Base-by-base conservation (phyloP, 2,329 filamentous ascomycete genomes). In the Botrytis tulipae region DNA sequence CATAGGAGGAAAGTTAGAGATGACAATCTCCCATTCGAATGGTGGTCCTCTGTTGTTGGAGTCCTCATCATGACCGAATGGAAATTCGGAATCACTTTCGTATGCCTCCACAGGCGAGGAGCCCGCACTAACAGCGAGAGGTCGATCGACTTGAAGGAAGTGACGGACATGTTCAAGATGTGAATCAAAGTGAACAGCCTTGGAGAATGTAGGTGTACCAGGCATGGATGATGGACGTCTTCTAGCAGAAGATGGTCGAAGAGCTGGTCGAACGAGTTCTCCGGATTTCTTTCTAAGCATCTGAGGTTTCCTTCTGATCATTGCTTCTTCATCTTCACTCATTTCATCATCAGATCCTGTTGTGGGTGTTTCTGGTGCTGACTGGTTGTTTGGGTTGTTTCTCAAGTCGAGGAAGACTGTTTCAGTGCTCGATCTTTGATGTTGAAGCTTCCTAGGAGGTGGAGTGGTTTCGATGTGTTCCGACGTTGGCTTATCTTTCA, bases 211-310 rank as follows among this genome's bases (percentile, higher is more conserved):
- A 0, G 96, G 96, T 0, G 96, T 99, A 72, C 96, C 96, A 14
- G 96, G 96, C 93, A 98, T 97, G 84, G 95, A 98, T 5, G 93
- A 97, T 0, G 95, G 95, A 73, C 96, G 89, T 76, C 93, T 88
- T 76, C 89, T 88, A n/a, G 84, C 82, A 22, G 92, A 93, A 20
- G 93, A 86, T 57, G 92, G 90, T 69, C 96, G 91, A 70, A 99
- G 88, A 32, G 96, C 96, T 20, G 96, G 96, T 78, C 96, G 91
- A 73, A 99, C 96, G 51, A 99, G 87, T 84, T 99, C 96, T 48
- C 96, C 96, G 57, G 96, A 98, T 87, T 99, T 99, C 86, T 99
- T 99, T 79, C 96, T 91, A 18, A 99, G 91, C 90, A 98, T 97
- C 71, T 91, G 90, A n/a, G 95, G 94, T 84, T 96, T 97, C 78